Base-by-base conservation (phyloP, 805 yeast species). In the Komagataella populi region DNA sequence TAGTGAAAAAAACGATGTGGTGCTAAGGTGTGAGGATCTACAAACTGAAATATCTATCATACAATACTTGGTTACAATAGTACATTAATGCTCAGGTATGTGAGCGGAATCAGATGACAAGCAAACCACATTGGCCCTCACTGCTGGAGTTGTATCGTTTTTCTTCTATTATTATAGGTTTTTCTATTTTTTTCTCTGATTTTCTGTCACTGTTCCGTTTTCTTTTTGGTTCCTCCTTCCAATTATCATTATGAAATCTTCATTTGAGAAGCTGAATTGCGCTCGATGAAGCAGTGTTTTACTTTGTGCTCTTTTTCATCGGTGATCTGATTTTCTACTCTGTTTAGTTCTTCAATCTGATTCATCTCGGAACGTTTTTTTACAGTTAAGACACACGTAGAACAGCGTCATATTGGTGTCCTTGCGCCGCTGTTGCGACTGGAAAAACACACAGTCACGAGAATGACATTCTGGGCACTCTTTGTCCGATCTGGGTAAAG, bases 361-460 rank as follows among this genome's bases (percentile, higher is more conserved):
- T 30, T 30, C 39, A 30, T 36, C 23, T 23, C 76, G 67, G 58
- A 78, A 84, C 62, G 85, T 88, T 62, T 85, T 81, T 56, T 87
- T 85, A 66, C 99, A 91, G 51, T 81, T 76, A 59, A 86, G 69
- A 67, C 99, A 91, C 51, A 93, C 99, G 66, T 87, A 93, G 64
- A 90, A 90, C 68, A 89, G 74, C 50, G 84, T 82, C 99, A 93
- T 93, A 53, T 91, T 83, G 1, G 99, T 93, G 64, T 93, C 99
- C 49, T 87, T 89, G 52, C 96, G 77, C 61, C 90, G 80, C 68
- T 93, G 97, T 66, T 93, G 99, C 23, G 93, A 82, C 69, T 93
- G 99, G 76, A 93, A 93, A 65, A 93, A 93, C 45, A 93, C 99
- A 67, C 96, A 87, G 59, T 90, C 96, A 56, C 81, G 80, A 54